Conservation (phyloP, 2,329 filamentous ascomycete genomes). For the Alternaria sp. region DNA sequence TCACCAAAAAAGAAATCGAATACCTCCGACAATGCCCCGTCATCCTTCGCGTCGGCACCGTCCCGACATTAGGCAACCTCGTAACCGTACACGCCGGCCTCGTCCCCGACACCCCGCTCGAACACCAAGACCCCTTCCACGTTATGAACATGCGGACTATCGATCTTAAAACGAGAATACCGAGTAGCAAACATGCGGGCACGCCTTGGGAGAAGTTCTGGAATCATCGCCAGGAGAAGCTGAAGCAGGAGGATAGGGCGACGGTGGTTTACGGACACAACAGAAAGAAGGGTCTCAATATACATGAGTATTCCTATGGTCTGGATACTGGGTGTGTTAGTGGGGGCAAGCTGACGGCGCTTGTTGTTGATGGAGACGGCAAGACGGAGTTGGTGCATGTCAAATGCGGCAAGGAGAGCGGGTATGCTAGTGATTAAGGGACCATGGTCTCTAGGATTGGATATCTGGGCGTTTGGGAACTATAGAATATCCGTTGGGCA, state of each 20-base stretch:
- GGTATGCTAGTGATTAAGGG: conserved; percentile 26
- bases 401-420: conserved; percentile 42
- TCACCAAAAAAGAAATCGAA: conserved; percentile 65
- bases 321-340: conserved; percentile 83
- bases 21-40: conserved; percentile 77
- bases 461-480: not conserved
- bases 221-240: conserved; percentile 51
- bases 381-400: conserved; percentile 46
- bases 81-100: conserved; percentile 86
- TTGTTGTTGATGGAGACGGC: conserved; percentile 70
- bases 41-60: conserved; percentile 74
- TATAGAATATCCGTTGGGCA: not conserved
- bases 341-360: conserved; percentile 75
- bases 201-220: conserved; percentile 71
- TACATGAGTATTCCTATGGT: conserved; percentile 77
- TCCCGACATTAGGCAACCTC: conserved; percentile 67
- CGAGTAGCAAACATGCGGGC: conserved; percentile 59
- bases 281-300: conserved; percentile 71
- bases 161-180: conserved; percentile 66
- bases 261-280: conserved; percentile 78
- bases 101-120: conserved; percentile 73
- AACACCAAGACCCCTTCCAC: conserved; percentile 75
- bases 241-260: conserved; percentile 51
- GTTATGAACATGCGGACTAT: conserved; percentile 94
- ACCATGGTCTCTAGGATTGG: not conserved